Percentiles rank a stretch among this genome's conserved stretches.
These are phyloP conservation scores for Leishmania aethiopica DNA, from an alignment of 208 protist species.

Conservation along the genomic window DNA sequence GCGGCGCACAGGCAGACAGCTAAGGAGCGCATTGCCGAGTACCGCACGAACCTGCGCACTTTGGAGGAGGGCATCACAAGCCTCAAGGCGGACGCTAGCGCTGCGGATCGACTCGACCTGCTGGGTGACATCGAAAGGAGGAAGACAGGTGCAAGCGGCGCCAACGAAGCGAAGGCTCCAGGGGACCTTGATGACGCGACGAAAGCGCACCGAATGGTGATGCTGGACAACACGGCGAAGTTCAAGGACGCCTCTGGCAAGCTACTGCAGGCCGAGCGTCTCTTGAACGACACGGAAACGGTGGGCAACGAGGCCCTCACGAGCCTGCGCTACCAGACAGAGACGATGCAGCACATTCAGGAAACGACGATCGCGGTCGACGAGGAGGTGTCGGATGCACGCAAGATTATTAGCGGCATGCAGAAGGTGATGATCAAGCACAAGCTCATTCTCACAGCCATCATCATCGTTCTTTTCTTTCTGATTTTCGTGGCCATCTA, in stretches of 20 bases:
- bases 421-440: slow-evolving; percentile 77
- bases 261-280: slow-evolving; percentile 61
- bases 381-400: slow-evolving; percentile 73
- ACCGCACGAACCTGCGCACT: slow-evolving; percentile 29
- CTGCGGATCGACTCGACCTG: slow-evolving; percentile 63
- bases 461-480: slow-evolving; percentile 63
- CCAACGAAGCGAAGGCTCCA: not conserved
- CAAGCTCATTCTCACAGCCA: slow-evolving; percentile 60
- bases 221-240: slow-evolving; percentile 82
- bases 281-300: slow-evolving; percentile 71
- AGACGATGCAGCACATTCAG: slow-evolving; percentile 68
- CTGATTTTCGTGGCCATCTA: slow-evolving; percentile 74
- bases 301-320: slow-evolving; percentile 59
- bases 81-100: slow-evolving; percentile 47
- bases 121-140: slow-evolving; percentile 26
- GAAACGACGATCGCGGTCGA: slow-evolving; percentile 70
- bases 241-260: slow-evolving; percentile 56
- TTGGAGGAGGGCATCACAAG: slow-evolving; percentile 50
- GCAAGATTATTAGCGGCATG: slow-evolving; percentile 68
- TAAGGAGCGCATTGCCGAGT: slow-evolving; percentile 52
- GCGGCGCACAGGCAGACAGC: slow-evolving; percentile 43
- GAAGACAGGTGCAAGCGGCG: not conserved
- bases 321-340: slow-evolving; percentile 65
- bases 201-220: slow-evolving; percentile 48
- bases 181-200: slow-evolving; percentile 56